Percentiles rank a stretch among this genome's conserved stretches.
Evolutionary conservation across 2,329 filamentous ascomycete species (phyloP).

Genomic region (Coniochaeta hoffmannii): DNA sequence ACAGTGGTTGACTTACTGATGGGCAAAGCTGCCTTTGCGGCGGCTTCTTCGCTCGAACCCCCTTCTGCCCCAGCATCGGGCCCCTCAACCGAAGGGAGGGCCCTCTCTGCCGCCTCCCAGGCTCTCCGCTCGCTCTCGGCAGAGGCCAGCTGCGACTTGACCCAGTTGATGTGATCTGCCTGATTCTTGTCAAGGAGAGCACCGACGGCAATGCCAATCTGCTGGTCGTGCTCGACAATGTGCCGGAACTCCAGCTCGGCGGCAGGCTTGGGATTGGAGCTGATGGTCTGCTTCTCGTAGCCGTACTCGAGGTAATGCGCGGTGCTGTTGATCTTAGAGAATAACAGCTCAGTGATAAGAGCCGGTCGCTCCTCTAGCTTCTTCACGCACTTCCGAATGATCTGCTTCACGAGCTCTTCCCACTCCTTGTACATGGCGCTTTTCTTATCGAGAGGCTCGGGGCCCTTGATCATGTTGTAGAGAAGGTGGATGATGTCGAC

Average conservation of each 20-base stretch:
- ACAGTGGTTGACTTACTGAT: slow-evolving; percentile 40
- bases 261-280: slow-evolving; percentile 57
- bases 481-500: slow-evolving; percentile 86
- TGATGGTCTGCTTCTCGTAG: slow-evolving; percentile 69
- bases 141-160: slow-evolving; percentile 61
- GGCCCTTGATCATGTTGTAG: slow-evolving; percentile 86
- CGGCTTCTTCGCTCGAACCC: slow-evolving; percentile 19
- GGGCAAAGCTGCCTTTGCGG: slow-evolving; percentile 34
- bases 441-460: slow-evolving; percentile 62
- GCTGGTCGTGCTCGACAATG: slow-evolving; percentile 58
- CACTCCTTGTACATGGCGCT: slow-evolving; percentile 74
- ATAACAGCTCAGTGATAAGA: slow-evolving; percentile 83
- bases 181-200: slow-evolving; percentile 75
- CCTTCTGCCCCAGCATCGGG: slow-evolving; percentile 19
- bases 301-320: slow-evolving; percentile 87
- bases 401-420: slow-evolving; percentile 80
- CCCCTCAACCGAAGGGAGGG: slow-evolving; percentile 39
- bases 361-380: slow-evolving; percentile 82
- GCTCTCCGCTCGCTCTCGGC: slow-evolving; percentile 66
- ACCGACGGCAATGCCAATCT: slow-evolving; percentile 73
- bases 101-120: slow-evolving; percentile 68
- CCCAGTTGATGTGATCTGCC: slow-evolving; percentile 69
- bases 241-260: slow-evolving; percentile 79
- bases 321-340: slow-evolving; percentile 81
- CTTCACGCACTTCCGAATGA: slow-evolving; percentile 73